Conservation (phyloP, 2,329 filamentous ascomycete species). For the Neopestalotiopsis clavispora region DNA sequence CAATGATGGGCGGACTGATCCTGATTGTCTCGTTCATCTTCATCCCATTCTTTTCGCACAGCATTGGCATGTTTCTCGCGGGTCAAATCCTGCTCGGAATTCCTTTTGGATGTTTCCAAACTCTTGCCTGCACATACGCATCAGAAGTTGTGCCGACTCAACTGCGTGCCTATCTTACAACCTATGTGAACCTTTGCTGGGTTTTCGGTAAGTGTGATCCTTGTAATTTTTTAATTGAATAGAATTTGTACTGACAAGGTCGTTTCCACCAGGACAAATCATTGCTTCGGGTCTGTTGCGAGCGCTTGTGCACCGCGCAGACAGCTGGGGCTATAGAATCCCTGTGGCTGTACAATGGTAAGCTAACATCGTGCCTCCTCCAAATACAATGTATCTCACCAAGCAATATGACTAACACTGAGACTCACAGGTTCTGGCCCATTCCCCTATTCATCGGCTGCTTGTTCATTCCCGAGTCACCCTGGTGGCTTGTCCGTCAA, state of each 20-base stretch:
- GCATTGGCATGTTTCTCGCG: constrained; percentile 27
- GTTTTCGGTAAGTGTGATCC: constrained; percentile 7
- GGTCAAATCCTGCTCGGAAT: constrained; percentile 37
- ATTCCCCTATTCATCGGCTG: constrained; percentile 18
- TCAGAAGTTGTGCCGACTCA: not conserved
- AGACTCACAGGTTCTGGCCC: constrained; percentile 15
- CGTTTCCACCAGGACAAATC: not conserved
- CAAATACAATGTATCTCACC: not conserved
- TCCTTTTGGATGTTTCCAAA: constrained; percentile 37
- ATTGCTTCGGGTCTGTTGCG: constrained; percentile 17
- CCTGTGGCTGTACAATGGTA: constrained; percentile 20
- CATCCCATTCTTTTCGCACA: constrained; percentile 32
- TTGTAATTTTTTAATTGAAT: no score
- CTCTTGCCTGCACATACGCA: constrained; percentile 36
- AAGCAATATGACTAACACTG: not conserved
- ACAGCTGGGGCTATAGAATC: constrained; percentile 18
- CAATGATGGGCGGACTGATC: constrained; percentile 33
- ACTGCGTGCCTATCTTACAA: constrained; percentile 15
- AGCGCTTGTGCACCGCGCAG: constrained; percentile 13
- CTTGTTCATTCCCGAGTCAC: constrained; percentile 17
- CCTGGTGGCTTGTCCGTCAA: constrained; percentile 35
- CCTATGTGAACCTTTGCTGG: constrained; percentile 21
- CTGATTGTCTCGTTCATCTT: constrained; percentile 36
- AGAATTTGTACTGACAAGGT: no score
- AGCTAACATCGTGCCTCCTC: not conserved